Conservation (phyloP, 805 yeast species). For the Kodamaea kaohsiungensis region DNA sequence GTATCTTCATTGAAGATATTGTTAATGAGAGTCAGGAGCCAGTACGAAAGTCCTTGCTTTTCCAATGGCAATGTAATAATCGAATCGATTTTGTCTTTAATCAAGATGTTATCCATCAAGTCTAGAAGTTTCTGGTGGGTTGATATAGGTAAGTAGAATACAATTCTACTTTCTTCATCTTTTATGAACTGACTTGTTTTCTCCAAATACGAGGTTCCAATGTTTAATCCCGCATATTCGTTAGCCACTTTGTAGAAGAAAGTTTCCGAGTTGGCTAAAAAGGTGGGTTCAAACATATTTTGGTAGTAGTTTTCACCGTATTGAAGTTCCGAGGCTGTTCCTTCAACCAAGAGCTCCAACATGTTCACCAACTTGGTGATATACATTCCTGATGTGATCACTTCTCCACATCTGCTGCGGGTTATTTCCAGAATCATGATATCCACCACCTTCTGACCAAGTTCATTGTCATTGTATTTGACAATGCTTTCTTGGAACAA, state of each 20-base stretch:
- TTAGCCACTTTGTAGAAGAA: conserved; percentile 54
- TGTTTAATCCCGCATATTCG: conserved; percentile 38
- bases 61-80: conserved; percentile 49
- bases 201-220: conserved; percentile 56
- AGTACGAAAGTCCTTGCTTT: conserved; percentile 56
- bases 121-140: conserved; percentile 56
- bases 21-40: conserved; percentile 45
- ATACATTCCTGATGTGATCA: conserved; percentile 50
- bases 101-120: conserved; percentile 59
- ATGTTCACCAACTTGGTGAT: conserved; percentile 65
- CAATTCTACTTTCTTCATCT: conserved; percentile 62
- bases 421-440: conserved; percentile 57
- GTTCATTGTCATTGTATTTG: conserved; percentile 45
- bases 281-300: conserved; percentile 64
- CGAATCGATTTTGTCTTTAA: conserved; percentile 55
- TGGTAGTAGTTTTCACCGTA: conserved; percentile 63
- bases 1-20: conserved; percentile 13
- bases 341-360: conserved; percentile 65
- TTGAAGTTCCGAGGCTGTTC: conserved; percentile 23
- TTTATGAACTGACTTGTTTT: conserved; percentile 53
- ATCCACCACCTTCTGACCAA: conserved; percentile 52
- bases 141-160: conserved; percentile 52
- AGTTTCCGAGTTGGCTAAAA: conserved; percentile 53
- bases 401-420: conserved; percentile 53
- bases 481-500: conserved; percentile 64